Conservation (phyloP, 176 grass and related monocot species). For the Stipa capillata region DNA sequence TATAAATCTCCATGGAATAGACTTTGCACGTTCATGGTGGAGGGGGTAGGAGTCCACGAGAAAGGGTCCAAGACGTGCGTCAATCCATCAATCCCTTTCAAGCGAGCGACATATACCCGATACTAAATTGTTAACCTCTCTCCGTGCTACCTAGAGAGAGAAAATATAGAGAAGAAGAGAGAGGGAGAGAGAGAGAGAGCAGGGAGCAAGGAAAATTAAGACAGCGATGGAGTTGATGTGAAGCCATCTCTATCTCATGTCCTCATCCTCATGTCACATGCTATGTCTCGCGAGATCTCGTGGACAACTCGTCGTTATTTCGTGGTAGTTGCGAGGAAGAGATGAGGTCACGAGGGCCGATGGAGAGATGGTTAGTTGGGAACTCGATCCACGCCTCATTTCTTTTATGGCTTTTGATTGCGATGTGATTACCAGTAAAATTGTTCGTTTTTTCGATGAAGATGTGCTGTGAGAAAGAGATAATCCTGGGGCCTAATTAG, state of each 20-base stretch:
- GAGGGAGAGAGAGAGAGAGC: too few species aligned
- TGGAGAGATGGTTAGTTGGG: too few species aligned
- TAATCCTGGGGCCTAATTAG: too few species aligned
- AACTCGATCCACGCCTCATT: background rate
- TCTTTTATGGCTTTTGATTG: background rate
- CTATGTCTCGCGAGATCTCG: background rate
- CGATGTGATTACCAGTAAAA: background rate
- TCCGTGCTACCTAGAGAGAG: conserved; percentile 4
- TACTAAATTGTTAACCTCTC: background rate
- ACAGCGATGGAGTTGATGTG: conserved; percentile 18
- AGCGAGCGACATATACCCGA: background rate
- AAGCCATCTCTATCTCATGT: background rate
- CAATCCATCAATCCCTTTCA: conserved; percentile 11
- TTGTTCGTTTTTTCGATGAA: background rate
- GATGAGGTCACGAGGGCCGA: too few species aligned
- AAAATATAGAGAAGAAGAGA: background rate
- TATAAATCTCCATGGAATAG: background rate
- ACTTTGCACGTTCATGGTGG: background rate
- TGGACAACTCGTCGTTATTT: too few species aligned
- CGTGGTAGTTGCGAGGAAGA: background rate
- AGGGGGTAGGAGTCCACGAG: background rate
- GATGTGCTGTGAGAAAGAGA: background rate
- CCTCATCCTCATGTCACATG: too few species aligned
- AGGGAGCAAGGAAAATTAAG: too few species aligned
- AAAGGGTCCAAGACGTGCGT: background rate